Percentiles rank a stretch among this genome's conserved stretches.
phyloP scores from a whole-genome alignment of 2,329 filamentous ascomycete species.

The Cladophialophora carrionii region DNA sequence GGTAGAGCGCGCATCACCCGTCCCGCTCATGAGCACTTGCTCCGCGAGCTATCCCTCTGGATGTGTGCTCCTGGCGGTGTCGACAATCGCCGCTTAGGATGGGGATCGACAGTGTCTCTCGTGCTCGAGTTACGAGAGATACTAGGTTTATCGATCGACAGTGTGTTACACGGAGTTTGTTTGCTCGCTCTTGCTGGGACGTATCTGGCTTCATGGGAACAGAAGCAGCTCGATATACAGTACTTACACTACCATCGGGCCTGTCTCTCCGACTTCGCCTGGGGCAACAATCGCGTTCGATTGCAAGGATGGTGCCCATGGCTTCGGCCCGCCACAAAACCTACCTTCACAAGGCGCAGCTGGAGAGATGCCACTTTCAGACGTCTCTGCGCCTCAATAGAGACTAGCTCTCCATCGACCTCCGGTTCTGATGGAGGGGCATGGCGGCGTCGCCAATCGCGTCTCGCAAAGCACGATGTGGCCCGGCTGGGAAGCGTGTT shows the following conservation, averaged over 20 bases:
- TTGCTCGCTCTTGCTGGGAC: neutral
- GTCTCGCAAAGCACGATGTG: neutral
- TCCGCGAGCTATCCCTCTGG: neutral
- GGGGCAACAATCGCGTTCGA: slow-evolving; percentile 1
- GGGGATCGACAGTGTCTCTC: neutral
- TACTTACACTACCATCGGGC: neutral
- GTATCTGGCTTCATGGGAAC: neutral
- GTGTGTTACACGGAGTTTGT: neutral
- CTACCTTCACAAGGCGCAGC: neutral
- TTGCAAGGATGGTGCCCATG: slow-evolving; percentile 1
- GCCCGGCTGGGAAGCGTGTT: neutral
- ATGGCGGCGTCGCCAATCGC: neutral
- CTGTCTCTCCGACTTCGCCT: neutral
- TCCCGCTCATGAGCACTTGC: neutral
- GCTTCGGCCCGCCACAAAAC: slow-evolving; percentile 8
- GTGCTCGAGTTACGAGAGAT: neutral
- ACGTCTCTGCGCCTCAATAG: neutral
- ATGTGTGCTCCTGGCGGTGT: neutral
- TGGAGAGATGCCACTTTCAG: neutral
- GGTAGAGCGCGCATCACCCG: slow-evolving; percentile 7
- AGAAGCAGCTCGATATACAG: neutral
- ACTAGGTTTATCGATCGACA: neutral
- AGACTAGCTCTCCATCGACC: neutral
- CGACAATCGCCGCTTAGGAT: neutral
- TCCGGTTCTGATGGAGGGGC: neutral